Conservation (phyloP, 768 basidiomycete genomes). For the Tulasnella sp. region DNA sequence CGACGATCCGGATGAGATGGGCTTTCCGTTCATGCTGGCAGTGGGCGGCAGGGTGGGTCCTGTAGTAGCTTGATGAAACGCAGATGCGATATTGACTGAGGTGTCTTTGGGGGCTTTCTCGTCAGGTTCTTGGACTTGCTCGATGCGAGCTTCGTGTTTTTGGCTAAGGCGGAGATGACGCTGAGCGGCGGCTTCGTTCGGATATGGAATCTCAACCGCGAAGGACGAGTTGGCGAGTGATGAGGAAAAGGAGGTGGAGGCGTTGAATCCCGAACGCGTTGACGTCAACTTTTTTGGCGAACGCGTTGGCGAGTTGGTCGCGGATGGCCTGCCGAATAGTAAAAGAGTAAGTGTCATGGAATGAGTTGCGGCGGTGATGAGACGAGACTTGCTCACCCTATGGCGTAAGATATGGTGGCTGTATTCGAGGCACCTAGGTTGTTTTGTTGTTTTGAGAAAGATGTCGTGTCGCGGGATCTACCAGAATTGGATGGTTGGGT, state of each 20-base stretch:
- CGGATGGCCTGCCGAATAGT: background rate
- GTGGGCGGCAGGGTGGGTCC: background rate
- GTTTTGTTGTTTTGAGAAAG: constrained; percentile 4
- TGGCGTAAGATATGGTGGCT: constrained; percentile 1
- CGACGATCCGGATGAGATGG: background rate
- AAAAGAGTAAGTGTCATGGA: background rate
- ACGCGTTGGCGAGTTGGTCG: background rate
- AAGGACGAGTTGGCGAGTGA: background rate
- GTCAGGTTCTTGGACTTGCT: constrained; percentile 37
- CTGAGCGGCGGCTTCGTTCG: background rate
- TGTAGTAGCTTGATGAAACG: constrained; percentile 58
- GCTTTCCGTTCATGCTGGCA: background rate
- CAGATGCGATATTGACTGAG: constrained; percentile 75
- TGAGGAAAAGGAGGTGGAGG: background rate
- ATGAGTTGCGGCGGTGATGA: background rate
- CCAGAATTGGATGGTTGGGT: constrained; percentile 1
- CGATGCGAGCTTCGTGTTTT: constrained; percentile 1
- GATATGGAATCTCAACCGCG: constrained; percentile 1
- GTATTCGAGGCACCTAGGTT: background rate
- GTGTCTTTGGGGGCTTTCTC: constrained; percentile 72
- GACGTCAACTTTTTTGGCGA: background rate
- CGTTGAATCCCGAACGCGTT: background rate
- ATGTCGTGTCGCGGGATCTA: constrained; percentile 1
- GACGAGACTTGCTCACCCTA: constrained; percentile 3
- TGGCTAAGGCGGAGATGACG: constrained; percentile 8